Percentiles rank a stretch among this genome's conserved stretches.
Evolutionary conservation across 2,329 filamentous ascomycete genomes (phyloP).

Genomic region (Catunica adiposa): DNA sequence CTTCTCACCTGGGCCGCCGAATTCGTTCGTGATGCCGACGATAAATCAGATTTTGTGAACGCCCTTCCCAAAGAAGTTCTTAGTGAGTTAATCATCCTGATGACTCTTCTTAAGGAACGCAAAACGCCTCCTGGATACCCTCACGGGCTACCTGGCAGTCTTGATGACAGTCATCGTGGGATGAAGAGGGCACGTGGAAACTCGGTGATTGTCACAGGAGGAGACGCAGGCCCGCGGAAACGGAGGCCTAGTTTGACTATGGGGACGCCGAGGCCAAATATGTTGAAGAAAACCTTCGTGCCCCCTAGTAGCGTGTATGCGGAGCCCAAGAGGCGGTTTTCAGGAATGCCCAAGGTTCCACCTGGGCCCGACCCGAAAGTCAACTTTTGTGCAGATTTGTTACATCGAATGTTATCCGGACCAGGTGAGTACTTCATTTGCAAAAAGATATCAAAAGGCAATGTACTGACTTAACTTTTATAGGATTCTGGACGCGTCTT

Average conservation of each 20-base stretch:
- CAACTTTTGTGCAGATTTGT: conserved; percentile 40
- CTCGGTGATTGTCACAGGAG: conserved; percentile 6
- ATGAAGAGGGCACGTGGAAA: conserved; percentile 10
- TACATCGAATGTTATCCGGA: conserved; percentile 44
- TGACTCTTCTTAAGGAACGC: conserved; percentile 37
- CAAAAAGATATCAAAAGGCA: not conserved
- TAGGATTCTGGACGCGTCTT: conserved; percentile 50
- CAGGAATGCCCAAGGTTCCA: conserved; percentile 9
- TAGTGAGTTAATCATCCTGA: conserved; percentile 44
- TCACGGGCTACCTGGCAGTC: not conserved
- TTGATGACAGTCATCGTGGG: conserved; percentile 7
- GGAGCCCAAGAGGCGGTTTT: conserved; percentile 18
- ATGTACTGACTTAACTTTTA: conserved; percentile 4
- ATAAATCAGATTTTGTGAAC: conserved; percentile 40
- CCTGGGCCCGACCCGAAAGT: conserved; percentile 25
- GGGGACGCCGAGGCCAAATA: conserved; percentile 20
- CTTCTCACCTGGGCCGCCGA: conserved; percentile 46
- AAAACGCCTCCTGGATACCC: not conserved
- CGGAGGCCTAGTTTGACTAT: conserved; percentile 15
- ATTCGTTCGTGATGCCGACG: conserved; percentile 42
- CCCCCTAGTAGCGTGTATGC: conserved; percentile 17
- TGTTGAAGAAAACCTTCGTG: conserved; percentile 13
- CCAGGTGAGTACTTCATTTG: conserved; percentile 29
- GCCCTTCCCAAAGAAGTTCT: conserved; percentile 45
- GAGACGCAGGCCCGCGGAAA: conserved; percentile 22